A percentile compares a stretch with the other conserved stretches of the same genome.
These are phyloP conservation scores for Blastobotrys buckinghamii DNA, from an alignment of 1,139 yeast species.

Conservation along the genomic window DNA sequence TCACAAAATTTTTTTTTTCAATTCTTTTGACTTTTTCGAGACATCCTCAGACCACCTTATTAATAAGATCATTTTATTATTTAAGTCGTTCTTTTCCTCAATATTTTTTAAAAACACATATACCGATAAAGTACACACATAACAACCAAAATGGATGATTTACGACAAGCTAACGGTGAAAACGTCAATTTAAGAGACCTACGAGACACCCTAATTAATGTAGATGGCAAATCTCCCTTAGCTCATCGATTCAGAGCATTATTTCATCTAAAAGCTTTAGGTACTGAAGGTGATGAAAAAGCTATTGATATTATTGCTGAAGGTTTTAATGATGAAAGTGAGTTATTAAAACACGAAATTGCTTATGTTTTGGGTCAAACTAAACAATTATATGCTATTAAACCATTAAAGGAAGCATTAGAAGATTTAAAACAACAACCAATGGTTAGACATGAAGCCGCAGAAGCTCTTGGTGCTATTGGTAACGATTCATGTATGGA, in stretches of 20 bases:
- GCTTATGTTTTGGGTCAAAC: slow-evolving; percentile 99
- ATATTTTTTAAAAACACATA: neutral
- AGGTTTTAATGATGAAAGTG: slow-evolving; percentile 74
- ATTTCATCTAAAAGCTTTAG: slow-evolving; percentile 82
- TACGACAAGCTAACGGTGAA: slow-evolving; percentile 34
- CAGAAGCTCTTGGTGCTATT: slow-evolving; percentile 96
- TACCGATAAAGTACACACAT: neutral
- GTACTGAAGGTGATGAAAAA: slow-evolving; percentile 52
- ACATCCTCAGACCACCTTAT: neutral
- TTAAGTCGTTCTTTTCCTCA: neutral
- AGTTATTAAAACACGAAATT: slow-evolving; percentile 92
- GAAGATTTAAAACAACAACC: slow-evolving; percentile 56
- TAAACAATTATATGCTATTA: slow-evolving; percentile 71
- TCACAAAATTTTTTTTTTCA: neutral
- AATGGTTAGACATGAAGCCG: slow-evolving; percentile 99
- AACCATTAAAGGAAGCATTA: slow-evolving; percentile 67
- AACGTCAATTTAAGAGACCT: slow-evolving; percentile 25
- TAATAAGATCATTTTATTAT: neutral
- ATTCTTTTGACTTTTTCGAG: neutral
- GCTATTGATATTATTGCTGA: slow-evolving; percentile 86
- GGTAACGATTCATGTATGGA: slow-evolving; percentile 76
- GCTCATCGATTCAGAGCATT: slow-evolving; percentile 91
- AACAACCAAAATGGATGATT: slow-evolving; percentile 31
- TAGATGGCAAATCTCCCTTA: slow-evolving; percentile 56
- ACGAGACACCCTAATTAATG: slow-evolving; percentile 28